Base-by-base conservation (phyloP, 257 asterid species). In the Ligustrum vulgare region DNA sequence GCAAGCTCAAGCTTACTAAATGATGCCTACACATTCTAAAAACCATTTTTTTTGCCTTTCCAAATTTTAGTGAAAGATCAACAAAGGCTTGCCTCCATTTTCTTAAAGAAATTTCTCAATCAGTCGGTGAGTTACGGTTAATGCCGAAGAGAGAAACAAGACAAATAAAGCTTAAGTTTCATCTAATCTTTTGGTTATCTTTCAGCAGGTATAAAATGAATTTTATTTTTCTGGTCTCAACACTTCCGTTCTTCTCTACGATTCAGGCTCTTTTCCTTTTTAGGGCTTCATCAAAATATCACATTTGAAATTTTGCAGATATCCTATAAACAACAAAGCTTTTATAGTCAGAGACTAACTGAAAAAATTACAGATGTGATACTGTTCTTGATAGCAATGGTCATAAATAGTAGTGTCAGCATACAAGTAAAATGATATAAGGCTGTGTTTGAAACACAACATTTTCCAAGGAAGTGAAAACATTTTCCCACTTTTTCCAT, bases 1-100 rank as follows among this genome's bases (percentile, higher is more conserved):
- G 35, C 67, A 23, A 60, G 10, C 32, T 12, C 67, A 60, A 60
- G 34, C 67, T 23, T 23, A 10, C 7, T 2, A 60, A 60, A 23
- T 60, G 32, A 60, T 60, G 35, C 67, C 35, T 25, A 13, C 18
- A 25, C 13, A 60, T 60, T 22, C 35, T 60, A 22, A 25, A 2
- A 60, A 60, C 33, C 16, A 60, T 11, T 60, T 60, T 6, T 54
- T 25, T 8, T 2, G 16, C 32, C 23, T 22, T 20, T 20, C 5
- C 64, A 56, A n/a, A n/a, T 56, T 54, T 56, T 20, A n/a, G 64
- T 5, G 2, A 22, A 56, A 20, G 23, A 56, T 45, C 28, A 56
- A 56, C 64, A 56, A 56, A 56, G 64, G 31, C 32, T n/a, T 20
- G 64, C 20, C 64, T 56, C 64, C 64, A n/a, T 56, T 56, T 60